Percentiles rank a stretch among this genome's conserved stretches.
Conservation (phyloP, 2,329 filamentous ascomycete genomes). For the Pezicula carpinea region DNA sequence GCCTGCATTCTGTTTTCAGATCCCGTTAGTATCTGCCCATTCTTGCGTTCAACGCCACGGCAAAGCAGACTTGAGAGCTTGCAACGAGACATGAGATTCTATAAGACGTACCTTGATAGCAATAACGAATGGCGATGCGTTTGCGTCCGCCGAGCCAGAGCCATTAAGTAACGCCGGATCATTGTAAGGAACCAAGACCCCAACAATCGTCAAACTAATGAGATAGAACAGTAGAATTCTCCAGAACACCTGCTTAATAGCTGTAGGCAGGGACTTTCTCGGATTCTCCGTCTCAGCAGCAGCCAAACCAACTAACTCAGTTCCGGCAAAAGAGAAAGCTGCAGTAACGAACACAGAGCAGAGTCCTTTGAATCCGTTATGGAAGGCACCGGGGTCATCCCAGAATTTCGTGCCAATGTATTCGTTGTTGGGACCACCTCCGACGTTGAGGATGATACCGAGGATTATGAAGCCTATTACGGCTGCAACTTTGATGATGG, state of each 20-base stretch:
- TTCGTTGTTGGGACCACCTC: slow-evolving; percentile 47
- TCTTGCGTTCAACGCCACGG: too few relatives aligned
- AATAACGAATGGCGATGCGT: slow-evolving; percentile 36
- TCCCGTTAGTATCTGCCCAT: too few relatives aligned
- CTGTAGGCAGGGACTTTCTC: slow-evolving; percentile 38
- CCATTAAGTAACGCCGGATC: slow-evolving; percentile 15
- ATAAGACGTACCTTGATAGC: slow-evolving; percentile 26
- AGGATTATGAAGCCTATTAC: slow-evolving; percentile 62
- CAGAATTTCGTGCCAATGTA: slow-evolving; percentile 60
- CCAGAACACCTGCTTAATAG: slow-evolving; percentile 39
- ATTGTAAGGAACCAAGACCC: slow-evolving; percentile 33
- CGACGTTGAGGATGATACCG: slow-evolving; percentile 54
- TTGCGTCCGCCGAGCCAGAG: slow-evolving; percentile 33
- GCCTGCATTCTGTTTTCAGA: slow-evolving; percentile 33
- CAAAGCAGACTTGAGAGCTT: too few relatives aligned
- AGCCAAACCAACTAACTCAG: slow-evolving; percentile 55
- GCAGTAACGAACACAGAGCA: slow-evolving; percentile 59
- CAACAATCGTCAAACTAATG: slow-evolving; percentile 35
- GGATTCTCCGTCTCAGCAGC: slow-evolving; percentile 54
- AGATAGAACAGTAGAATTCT: slow-evolving; percentile 39
- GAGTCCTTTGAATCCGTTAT: slow-evolving; percentile 57
- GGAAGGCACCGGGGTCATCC: slow-evolving; percentile 48
- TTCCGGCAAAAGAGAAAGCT: slow-evolving; percentile 56
- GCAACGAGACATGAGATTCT: too few relatives aligned
- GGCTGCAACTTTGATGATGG: slow-evolving; percentile 51